Evolutionary conservation across 495 filamentous ascomycete genomes (phyloP), one percentile per base, ranked within the genome.

Genomic region (Astrothelium macrocarpum): DNA sequence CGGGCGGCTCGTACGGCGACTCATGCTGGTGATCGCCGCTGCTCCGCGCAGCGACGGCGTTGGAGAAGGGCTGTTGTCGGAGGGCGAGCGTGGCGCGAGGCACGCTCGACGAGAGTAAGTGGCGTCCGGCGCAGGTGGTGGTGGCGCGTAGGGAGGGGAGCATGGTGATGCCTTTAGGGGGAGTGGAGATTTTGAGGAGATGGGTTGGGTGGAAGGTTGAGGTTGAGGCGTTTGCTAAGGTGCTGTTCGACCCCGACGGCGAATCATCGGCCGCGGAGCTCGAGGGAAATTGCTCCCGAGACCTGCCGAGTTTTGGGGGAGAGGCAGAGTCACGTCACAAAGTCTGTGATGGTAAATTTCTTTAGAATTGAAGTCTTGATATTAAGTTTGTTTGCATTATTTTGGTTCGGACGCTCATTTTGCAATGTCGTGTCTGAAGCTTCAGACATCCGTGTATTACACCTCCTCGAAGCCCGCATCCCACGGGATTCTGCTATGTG

Each of bases 1-100:
- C 84, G 9, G 94, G 94, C 20, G 91, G 89, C 68, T 98, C 95
- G 78, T 91, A 98, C 73, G 90, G 87, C 61, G 82, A 77, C 64
- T 85, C 90, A 76, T 93, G 88, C 61, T 78, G 78, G 34, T 78
- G 65, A 10, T 53, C 34, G 61, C 65, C 63, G 59, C 59, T 59
- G 2, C 59, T 62, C 28, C 26, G 49, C 43, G 53, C 62, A 1
- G 61, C 26, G 2, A 62, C 1, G 23, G 66, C 64, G 66, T 49
- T 59, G 46, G 61, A 58, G 66, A 73, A 66, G 28, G 59, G 31
- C n/a, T n/a, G n/a, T n/a, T n/a, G n/a, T 64, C 67, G 56, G 34
- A n/a, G 32, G 18, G 28, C n/a, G n/a, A n/a, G n/a, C n/a, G n/a
- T n/a, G n/a, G n/a, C n/a, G n/a, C n/a, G n/a, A n/a, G n/a, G n/a